Evolutionary conservation across 2,329 filamentous ascomycete species (phyloP).

Genomic region (Microcyclospora tardicrescens): DNA sequence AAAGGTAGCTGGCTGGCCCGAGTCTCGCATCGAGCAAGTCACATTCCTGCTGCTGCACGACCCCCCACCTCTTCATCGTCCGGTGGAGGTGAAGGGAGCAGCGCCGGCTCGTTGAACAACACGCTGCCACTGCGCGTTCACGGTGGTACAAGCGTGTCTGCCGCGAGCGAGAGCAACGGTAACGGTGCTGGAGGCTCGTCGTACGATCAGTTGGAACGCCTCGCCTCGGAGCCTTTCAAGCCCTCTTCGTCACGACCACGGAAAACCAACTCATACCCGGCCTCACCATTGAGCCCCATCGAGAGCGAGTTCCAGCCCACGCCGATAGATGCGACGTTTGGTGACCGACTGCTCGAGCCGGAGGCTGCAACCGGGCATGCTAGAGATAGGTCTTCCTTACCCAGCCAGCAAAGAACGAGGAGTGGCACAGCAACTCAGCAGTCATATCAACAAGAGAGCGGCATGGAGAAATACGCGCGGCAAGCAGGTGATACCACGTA

Average conservation of each 20-base stretch:
- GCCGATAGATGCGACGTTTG: conserved; percentile 21
- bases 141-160: neutral
- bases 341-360: conserved; percentile 7
- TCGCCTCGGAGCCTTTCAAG: conserved; percentile 6
- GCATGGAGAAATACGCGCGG: conserved; percentile 22
- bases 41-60: conserved; percentile 10
- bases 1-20: conserved; percentile 15
- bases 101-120: conserved; percentile 1
- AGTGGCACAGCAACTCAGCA: conserved; percentile 2
- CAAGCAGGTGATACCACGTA: conserved; percentile 37
- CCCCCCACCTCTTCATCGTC: conserved; percentile 3
- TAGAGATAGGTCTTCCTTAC: conserved; percentile 3
- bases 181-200: too few species aligned
- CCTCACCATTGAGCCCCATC: conserved; percentile 11
- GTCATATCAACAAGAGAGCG: conserved; percentile 1
- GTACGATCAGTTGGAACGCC: conserved; percentile 4
- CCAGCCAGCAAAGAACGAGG: conserved; percentile 2
- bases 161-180: too few species aligned
- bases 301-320: conserved; percentile 20
- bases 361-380: too few species aligned
- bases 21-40: conserved; percentile 18
- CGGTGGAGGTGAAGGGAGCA: conserved; percentile 1
- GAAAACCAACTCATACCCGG: conserved; percentile 10
- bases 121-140: conserved; percentile 7
- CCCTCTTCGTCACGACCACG: conserved; percentile 8